A percentile compares a stretch with the other conserved stretches of the same genome.
These are phyloP conservation scores for Gossypium turneri DNA, from an alignment of 345 rosid genomes.

Conservation along the genomic window DNA sequence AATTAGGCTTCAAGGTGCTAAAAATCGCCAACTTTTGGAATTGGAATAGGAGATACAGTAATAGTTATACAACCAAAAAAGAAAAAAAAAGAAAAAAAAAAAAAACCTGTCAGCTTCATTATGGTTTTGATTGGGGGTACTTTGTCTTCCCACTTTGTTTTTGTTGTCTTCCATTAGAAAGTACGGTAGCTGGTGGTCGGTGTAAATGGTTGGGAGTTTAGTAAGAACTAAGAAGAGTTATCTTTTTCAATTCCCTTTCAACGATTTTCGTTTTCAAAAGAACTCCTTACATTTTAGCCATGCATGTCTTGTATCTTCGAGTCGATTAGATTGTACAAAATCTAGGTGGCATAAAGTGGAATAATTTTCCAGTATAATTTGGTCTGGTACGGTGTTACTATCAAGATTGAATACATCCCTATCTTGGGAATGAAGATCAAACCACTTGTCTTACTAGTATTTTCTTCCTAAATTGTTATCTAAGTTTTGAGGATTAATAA, in stretches of 20 bases:
- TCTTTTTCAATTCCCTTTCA: conserved; percentile 5
- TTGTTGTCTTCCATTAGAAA: conserved; percentile 7
- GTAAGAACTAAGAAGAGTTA: conserved; percentile 3
- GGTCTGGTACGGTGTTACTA: background rate
- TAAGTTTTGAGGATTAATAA: no score
- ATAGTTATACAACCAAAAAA: background rate
- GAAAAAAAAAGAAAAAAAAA: no score
- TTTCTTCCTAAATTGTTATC: background rate
- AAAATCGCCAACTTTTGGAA: conserved; percentile 20
- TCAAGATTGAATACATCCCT: background rate
- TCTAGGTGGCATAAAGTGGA: background rate
- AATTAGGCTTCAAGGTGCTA: conserved; percentile 45
- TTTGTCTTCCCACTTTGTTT: conserved; percentile 8
- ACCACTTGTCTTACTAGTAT: background rate
- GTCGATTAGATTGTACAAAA: background rate
- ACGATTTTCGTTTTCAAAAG: background rate
- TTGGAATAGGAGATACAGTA: background rate
- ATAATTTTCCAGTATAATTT: background rate
- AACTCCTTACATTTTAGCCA: background rate
- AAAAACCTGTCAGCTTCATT: background rate
- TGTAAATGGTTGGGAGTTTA: conserved; percentile 11
- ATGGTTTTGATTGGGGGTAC: background rate
- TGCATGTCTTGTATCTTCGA: background rate
- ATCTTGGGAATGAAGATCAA: background rate
- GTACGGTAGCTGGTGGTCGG: background rate